phyloP scores from a whole-genome alignment of 306 rosid genomes.

The Hylodesmum podocarpum region DNA sequence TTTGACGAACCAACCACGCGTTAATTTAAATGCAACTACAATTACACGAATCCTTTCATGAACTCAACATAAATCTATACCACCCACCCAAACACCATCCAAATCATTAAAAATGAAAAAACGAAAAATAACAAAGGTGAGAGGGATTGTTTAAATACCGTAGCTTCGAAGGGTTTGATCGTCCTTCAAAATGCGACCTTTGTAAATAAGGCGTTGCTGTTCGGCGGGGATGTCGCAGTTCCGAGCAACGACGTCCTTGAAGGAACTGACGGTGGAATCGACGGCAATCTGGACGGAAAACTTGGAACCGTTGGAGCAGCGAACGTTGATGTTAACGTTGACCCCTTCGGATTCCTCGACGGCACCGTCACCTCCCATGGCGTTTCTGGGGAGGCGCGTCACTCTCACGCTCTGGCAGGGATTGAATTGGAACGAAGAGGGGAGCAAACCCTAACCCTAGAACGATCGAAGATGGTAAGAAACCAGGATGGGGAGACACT shows the following conservation, averaged over 20 bases:
- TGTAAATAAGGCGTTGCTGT: conserved; percentile 83
- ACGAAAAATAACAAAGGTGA: not conserved
- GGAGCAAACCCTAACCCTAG: conserved; percentile 33
- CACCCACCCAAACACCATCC: not conserved
- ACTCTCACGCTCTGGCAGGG: not conserved
- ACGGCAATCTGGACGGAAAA: conserved; percentile 55
- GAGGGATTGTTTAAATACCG: conserved; percentile 42
- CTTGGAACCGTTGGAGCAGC: conserved; percentile 73
- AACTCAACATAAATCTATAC: not conserved
- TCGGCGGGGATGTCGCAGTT: conserved; percentile 57
- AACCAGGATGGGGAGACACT: not conserved
- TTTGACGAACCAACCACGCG: not conserved
- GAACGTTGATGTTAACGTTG: conserved; percentile 55
- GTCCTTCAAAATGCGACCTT: conserved; percentile 83
- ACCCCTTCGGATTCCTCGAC: conserved; percentile 46
- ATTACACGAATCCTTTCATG: not conserved
- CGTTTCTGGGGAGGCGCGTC: conserved; percentile 28
- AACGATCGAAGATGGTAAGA: not conserved
- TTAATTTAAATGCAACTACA: not conserved
- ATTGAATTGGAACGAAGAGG: not conserved
- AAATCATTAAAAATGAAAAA: conserved; percentile 8
- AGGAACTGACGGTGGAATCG: conserved; percentile 54
- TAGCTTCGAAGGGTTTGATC: conserved; percentile 77
- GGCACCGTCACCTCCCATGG: conserved; percentile 54
- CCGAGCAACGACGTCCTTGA: conserved; percentile 55